phyloP scores from a whole-genome alignment of 805 yeast genomes.

The Wickerhamiella siamensis region DNA sequence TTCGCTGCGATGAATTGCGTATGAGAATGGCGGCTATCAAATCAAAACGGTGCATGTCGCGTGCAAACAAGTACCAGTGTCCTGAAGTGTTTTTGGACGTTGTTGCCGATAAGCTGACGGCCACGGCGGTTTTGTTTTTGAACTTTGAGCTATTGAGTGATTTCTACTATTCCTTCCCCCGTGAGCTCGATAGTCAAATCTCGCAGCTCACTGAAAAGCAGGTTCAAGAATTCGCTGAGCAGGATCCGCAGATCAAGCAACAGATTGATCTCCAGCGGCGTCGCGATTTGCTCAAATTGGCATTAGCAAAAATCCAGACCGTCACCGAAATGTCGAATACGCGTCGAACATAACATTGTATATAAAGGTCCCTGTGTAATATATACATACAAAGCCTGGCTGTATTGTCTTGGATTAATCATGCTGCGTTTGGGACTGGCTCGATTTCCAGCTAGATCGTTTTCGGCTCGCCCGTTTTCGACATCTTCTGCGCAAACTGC shows the following conservation, averaged over 20 bases:
- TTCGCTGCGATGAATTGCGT: conserved; percentile 52
- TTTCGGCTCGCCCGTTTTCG: background rate
- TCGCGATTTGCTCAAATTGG: conserved; percentile 74
- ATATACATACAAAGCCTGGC: too few relatives aligned
- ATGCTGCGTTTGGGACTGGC: background rate
- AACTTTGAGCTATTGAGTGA: conserved; percentile 90
- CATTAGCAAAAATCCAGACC: conserved; percentile 69
- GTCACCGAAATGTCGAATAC: conserved; percentile 60
- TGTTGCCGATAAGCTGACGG: conserved; percentile 79
- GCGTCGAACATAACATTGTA: too few relatives aligned
- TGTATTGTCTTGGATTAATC: too few relatives aligned
- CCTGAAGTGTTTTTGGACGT: conserved; percentile 91
- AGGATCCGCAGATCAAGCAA: conserved; percentile 77
- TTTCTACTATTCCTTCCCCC: conserved; percentile 89
- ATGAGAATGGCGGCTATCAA: conserved; percentile 66
- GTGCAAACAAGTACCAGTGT: conserved; percentile 74
- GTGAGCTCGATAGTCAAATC: conserved; percentile 72
- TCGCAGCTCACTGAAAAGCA: conserved; percentile 58
- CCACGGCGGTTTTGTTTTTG: conserved; percentile 82
- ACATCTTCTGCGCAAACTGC: background rate
- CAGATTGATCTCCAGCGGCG: conserved; percentile 91
- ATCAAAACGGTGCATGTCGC: conserved; percentile 59
- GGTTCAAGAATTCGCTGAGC: conserved; percentile 80
- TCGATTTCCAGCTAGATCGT: background rate
- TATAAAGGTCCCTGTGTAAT: too few relatives aligned